phyloP scores from a whole-genome alignment of 495 filamentous ascomycete genomes.

The Aspergillus nanangensis region DNA sequence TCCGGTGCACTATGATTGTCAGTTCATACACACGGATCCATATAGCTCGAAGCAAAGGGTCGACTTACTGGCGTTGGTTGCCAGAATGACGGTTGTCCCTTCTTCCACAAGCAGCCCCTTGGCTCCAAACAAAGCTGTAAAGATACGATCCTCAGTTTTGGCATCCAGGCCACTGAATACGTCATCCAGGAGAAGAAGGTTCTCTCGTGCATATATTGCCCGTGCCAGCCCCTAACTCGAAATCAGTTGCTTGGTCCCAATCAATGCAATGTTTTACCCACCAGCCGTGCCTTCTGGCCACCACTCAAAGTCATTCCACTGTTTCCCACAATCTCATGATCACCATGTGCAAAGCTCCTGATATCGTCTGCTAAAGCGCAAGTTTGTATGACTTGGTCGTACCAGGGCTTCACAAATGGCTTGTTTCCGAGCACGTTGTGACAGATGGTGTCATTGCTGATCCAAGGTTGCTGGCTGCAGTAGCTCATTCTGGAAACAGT shows the following conservation, averaged over 20 bases:
- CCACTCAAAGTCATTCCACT: constrained; percentile 71
- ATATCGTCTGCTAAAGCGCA: constrained; percentile 29
- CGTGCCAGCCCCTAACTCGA: neutral
- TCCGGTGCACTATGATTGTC: neutral
- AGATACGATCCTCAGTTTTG: no score
- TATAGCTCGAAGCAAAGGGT: neutral
- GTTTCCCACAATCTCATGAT: constrained; percentile 73
- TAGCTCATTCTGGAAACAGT: no score
- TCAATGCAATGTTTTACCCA: no score
- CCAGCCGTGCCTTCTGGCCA: constrained; percentile 5
- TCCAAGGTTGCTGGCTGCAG: constrained; percentile 34
- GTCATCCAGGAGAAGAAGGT: constrained; percentile 33
- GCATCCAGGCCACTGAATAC: constrained; percentile 29
- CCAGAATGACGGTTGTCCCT: constrained; percentile 5
- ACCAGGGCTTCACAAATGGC: constrained; percentile 25
- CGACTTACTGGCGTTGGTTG: constrained; percentile 4
- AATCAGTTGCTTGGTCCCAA: no score
- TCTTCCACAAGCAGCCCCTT: constrained; percentile 4
- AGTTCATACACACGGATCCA: neutral
- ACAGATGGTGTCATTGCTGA: constrained; percentile 32
- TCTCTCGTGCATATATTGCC: neutral
- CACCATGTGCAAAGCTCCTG: constrained; percentile 45
- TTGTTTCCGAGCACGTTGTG: constrained; percentile 24
- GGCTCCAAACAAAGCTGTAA: neutral
- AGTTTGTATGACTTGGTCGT: constrained; percentile 20